Evolutionary conservation across 2,329 filamentous ascomycete genomes (phyloP), one percentile per base, ranked within the genome.

Genomic region (Scytalidium lignicola): DNA sequence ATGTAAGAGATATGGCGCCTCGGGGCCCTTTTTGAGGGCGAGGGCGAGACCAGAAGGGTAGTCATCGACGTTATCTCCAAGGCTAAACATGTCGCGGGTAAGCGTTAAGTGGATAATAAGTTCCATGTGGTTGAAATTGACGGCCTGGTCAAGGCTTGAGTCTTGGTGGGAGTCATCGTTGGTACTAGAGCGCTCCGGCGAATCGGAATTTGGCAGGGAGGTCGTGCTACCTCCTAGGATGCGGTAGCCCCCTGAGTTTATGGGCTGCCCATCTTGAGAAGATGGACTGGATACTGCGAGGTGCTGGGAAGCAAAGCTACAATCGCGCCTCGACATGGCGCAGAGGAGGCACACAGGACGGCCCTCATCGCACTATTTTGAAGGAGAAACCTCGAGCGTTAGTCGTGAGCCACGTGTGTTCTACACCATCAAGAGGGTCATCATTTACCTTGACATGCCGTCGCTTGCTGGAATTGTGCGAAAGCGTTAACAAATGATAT

Each of bases 51-150:
- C 48, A n/a, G 47, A 32, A 5, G 48, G 46, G 17, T 55, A 48
- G 43, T 55, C 43, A 9, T 54, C 46, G 26, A 58, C 52, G 13
- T 57, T 54, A 9, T 53, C 53, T 22, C 55, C 51, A 7, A 67
- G 51, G 22, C 57, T 57, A 29, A 65, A 61, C 29, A 65, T 55
- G 8, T 59, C 52, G 13, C 54, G 43, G 22, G 59, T 48, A 12
- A 55, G 39, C 32, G 51, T 46, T n/a, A 63, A 52, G 43, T 69
- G 65, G 19, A 65, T 51, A 26, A 69, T 54, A 17, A 69, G 63
- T 43, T 70, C 65, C 57, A 65, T 65, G 50, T 70, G 67, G 26
- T 56, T 51, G 20, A 63, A 43, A 19, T 70, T 69, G 29, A 70
- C 51, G 18, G 45, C 26, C 3, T 54, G n/a, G n/a, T n/a, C n/a